Evolutionary conservation across 1,284 basidiomycete species (phyloP).

Genomic region (Limonomyces culmigenus): DNA sequence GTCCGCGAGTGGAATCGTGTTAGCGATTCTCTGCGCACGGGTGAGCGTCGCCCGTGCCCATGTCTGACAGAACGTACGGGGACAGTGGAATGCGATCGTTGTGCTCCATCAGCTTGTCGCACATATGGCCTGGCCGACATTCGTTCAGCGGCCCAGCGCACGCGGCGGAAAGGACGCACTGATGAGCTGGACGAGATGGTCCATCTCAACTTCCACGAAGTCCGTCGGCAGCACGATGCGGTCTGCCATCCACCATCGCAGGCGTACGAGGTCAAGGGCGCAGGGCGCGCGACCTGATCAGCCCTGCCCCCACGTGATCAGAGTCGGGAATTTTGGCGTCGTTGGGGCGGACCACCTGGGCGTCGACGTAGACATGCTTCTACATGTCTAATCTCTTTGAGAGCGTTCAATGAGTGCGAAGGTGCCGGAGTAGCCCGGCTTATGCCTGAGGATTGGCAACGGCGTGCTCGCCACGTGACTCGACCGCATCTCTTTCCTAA

Average conservation of each 20-base stretch:
- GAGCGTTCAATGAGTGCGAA: too few relatives aligned
- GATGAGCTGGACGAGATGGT: slow-evolving; percentile 73
- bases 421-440: too few relatives aligned
- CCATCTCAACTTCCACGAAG: slow-evolving; percentile 65
- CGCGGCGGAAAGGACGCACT: slow-evolving; percentile 28
- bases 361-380: too few relatives aligned
- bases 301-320: too few relatives aligned
- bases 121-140: slow-evolving; percentile 85
- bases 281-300: too few relatives aligned
- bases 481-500: too few relatives aligned
- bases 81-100: slow-evolving; percentile 84
- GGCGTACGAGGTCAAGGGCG: slow-evolving; percentile 1
- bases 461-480: too few relatives aligned
- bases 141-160: too few relatives aligned
- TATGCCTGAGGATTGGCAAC: too few relatives aligned
- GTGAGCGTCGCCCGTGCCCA: slow-evolving; percentile 8
- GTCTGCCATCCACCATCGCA: slow-evolving; percentile 59
- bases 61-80: slow-evolving; percentile 34
- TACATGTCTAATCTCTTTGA: too few relatives aligned
- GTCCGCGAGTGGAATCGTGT: slow-evolving; percentile 90
- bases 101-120: slow-evolving; percentile 78
- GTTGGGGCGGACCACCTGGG: too few relatives aligned
- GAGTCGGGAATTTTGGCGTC: too few relatives aligned
- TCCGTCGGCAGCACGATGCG: slow-evolving; percentile 53
- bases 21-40: slow-evolving; percentile 49